Base-by-base conservation (phyloP, 768 basidiomycete species). In the Daedaleopsis sinensis region DNA sequence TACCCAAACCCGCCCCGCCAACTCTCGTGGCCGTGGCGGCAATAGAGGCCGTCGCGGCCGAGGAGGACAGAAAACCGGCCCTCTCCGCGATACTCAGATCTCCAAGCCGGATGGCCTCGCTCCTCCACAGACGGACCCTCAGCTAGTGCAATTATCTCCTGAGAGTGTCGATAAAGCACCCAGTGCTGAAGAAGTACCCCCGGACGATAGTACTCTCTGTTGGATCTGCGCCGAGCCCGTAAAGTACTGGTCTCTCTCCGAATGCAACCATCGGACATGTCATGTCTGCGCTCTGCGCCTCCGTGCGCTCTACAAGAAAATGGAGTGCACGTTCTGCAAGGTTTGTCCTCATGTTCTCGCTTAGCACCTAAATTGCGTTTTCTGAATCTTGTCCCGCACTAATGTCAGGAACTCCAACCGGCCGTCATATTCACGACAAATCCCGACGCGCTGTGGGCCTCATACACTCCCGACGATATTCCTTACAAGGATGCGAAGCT, bases 321-420 rank as follows among this genome's bases (percentile, higher is more conserved):
- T 76, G 44, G 92, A 95, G 15, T 98, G 96, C 71, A 93, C 96
- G 0, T 97, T 97, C 73, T 99, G 96, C 82, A 98, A 98, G 84
- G 94, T 90, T 55, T 12, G 82, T 73, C 36, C 42, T 9, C 16
- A 19, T n/a, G 58, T 38, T 38, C 44, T 32, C 37, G 36, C 36
- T 27, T 11, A 35, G 18, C 48, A 48, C 32, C 39, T 38, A 46
- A 19, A 47, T 3, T 2, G 18, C 42, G 43, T 18, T 42, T 16
- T 8, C 39, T 59, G 44, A 52, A 42, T 59, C n/a, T 54, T 7
- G 36, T 56, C 27, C 50, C 63, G 38, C 60, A 43, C 32, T 36
- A 35, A 21, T 24, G 18, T 49, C 64, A 93, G 92, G 87, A 88
- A 69, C 84, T 87, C 4, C 91, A 93, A 78, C 76, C 79, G 1